Evolutionary conservation across 495 filamentous ascomycete genomes (phyloP), one percentile per base, ranked within the genome.

Genomic region (Penicillium canariense): DNA sequence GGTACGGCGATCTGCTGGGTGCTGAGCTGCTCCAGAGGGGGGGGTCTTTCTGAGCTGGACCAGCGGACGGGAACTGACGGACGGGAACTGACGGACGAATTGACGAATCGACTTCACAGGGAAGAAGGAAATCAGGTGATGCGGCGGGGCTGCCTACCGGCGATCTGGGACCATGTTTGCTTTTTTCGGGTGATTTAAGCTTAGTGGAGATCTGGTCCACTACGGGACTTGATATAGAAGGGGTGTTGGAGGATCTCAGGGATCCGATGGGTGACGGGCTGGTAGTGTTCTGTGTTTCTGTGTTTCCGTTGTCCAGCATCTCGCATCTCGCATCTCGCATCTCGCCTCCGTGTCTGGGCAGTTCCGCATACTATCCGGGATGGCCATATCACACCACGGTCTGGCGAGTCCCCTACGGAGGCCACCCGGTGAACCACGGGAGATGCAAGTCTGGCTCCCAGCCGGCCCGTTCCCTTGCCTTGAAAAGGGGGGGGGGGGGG

Each of bases 111-210:
- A 32, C 6, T 32, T 25, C 43, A 27, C 43, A 46, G 14, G 8
- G 4, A 12, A 32, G 14, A 23, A 46, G 26, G 17, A 26, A 28
- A 30, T 56, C 54, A 50, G 54, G 54, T 56, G 54, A 30, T 12
- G 30, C 35, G 28, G 52, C 44, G 55, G 55, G 55, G 35, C 44
- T 25, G 26, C 36, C 43, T 14, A 46, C 53, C 46, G 48, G 32
- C 54, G 40, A 57, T 51, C 56, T 20, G 50, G 50, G 45, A 44
- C 26, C 26, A 59, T 59, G 56, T 59, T 59, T 59, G 56, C 56
- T 59, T 59, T 59, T 58, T 58, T 26, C 25, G 36, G 42, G 47
- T 28, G 48, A 59, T 54, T 48, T 59, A 54, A 59, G 46, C 50
- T 59, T 49, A 54, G 56, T 54, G 50, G 50, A 50, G 39, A 48